A percentile compares a stretch with the other conserved stretches of the same genome.
These are phyloP conservation scores for Cadophora sp. DNA, from an alignment of 2,329 filamentous ascomycete species.

Conservation along the genomic window DNA sequence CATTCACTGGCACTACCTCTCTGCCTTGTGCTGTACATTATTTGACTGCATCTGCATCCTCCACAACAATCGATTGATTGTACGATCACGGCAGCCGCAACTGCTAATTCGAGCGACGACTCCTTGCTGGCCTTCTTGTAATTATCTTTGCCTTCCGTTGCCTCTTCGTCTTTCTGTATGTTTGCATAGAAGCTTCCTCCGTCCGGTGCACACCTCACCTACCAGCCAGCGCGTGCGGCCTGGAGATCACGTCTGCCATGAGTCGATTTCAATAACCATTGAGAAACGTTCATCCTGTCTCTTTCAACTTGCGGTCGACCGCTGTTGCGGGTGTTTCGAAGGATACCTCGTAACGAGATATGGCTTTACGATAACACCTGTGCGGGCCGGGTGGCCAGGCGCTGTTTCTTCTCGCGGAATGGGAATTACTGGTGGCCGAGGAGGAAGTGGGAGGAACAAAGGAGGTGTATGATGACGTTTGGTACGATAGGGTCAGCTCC, in stretches of 20 bases:
- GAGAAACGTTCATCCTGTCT: slow-evolving; percentile 53
- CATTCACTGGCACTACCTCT: background rate
- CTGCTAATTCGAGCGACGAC: slow-evolving; percentile 14
- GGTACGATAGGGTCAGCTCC: background rate
- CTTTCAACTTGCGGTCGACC: slow-evolving; percentile 48
- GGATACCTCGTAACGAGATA: slow-evolving; percentile 50
- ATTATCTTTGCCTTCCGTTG: background rate
- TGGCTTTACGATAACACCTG: slow-evolving; percentile 50
- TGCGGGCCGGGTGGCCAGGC: slow-evolving; percentile 52
- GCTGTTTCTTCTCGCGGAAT: slow-evolving; percentile 30
- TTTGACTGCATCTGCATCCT: slow-evolving; percentile 13
- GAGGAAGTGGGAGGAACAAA: slow-evolving; percentile 30
- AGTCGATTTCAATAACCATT: slow-evolving; percentile 39
- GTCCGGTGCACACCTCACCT: slow-evolving; percentile 13
- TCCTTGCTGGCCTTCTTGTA: slow-evolving; percentile 6
- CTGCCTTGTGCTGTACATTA: slow-evolving; percentile 17
- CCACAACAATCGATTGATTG: background rate
- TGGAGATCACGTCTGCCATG: slow-evolving; percentile 46
- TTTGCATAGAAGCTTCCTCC: slow-evolving; percentile 22
- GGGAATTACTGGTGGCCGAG: slow-evolving; percentile 41
- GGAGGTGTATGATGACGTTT: slow-evolving; percentile 2
- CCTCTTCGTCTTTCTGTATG: slow-evolving; percentile 27
- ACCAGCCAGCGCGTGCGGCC: slow-evolving; percentile 31
- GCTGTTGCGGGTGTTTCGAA: slow-evolving; percentile 52
- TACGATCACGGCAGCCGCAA: slow-evolving; percentile 2